Evolutionary conservation across 768 basidiomycete genomes (phyloP).

Genomic region (Lanmaoa pseudosensibilis): DNA sequence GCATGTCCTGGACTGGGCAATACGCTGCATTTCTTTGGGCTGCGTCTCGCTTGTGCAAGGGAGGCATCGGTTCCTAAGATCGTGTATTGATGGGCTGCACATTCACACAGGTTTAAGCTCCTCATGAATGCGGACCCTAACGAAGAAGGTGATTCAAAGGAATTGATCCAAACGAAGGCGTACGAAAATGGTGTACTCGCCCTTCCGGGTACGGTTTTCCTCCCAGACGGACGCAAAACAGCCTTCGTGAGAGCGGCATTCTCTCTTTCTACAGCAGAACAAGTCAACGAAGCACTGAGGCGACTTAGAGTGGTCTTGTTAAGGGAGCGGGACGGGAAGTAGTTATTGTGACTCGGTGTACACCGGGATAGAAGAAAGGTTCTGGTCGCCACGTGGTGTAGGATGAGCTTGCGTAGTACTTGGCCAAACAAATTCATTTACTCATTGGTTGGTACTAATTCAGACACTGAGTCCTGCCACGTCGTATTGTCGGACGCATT

Average conservation of each 20-base stretch:
- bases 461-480: background rate
- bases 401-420: too few species aligned
- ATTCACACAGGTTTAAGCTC: conserved; percentile 63
- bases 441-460: background rate
- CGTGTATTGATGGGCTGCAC: conserved; percentile 18
- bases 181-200: conserved; percentile 84
- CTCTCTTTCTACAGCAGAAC: conserved; percentile 61
- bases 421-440: too few species aligned
- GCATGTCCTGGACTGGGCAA: background rate
- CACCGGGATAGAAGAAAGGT: background rate
- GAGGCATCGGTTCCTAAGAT: conserved; percentile 5
- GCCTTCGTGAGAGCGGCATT: conserved; percentile 83
- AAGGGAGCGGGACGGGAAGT: conserved; percentile 21
- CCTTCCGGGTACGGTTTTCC: conserved; percentile 81
- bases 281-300: conserved; percentile 72
- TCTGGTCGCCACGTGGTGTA: too few species aligned
- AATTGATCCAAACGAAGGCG: conserved; percentile 71
- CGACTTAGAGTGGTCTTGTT: conserved; percentile 50
- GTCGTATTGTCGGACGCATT: background rate
- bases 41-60: conserved; percentile 5
- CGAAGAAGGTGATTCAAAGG: conserved; percentile 64
- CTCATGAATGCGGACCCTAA: conserved; percentile 38
- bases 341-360: conserved; percentile 1
- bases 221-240: conserved; percentile 67
- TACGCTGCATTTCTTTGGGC: background rate